Percentiles rank a stretch among this genome's conserved stretches.
Conservation (phyloP, 139 green algal genomes). For the Picochlorum sp. region DNA sequence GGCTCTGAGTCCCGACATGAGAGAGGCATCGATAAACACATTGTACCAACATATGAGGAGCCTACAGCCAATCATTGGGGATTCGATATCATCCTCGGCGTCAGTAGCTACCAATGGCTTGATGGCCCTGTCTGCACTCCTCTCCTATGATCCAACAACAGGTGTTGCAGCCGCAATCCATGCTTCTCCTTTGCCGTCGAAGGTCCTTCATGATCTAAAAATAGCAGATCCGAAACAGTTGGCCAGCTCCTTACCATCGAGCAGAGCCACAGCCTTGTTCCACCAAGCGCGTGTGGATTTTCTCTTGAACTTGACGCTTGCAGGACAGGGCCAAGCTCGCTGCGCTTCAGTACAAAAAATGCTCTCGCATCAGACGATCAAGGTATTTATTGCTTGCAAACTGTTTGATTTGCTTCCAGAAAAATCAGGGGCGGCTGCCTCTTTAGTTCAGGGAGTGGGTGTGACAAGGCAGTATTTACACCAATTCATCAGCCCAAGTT, state of each 20-base stretch:
- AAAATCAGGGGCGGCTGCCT: slow-evolving; percentile 25
- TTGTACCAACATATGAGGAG: slow-evolving; percentile 15
- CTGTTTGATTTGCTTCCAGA: slow-evolving; percentile 45
- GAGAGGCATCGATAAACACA: slow-evolving; percentile 24
- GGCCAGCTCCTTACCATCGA: slow-evolving; percentile 10
- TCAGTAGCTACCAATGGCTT: slow-evolving; percentile 36
- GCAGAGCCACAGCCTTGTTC: slow-evolving; percentile 28
- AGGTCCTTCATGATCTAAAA: slow-evolving; percentile 39
- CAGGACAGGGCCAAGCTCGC: slow-evolving; percentile 13
- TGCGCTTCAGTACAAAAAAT: slow-evolving; percentile 44
- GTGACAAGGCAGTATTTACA: slow-evolving; percentile 11
- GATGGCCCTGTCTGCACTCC: slow-evolving; percentile 45
- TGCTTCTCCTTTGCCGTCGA: slow-evolving; percentile 31
- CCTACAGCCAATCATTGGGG: slow-evolving; percentile 31
- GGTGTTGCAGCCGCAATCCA: slow-evolving; percentile 32
- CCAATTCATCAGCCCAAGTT: slow-evolving; percentile 28
- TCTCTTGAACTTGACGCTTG: slow-evolving; percentile 44
- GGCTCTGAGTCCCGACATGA: slow-evolving; percentile 13
- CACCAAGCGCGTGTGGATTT: slow-evolving; percentile 52
- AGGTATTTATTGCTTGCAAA: slow-evolving; percentile 30
- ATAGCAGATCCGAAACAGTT: slow-evolving; percentile 16
- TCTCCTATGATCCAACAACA: slow-evolving; percentile 28
- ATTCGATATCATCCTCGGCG: slow-evolving; percentile 30
- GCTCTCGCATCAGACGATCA: slow-evolving; percentile 35
- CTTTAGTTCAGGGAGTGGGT: not conserved